Evolutionary conservation across 176 grass and related monocot genomes (phyloP).

Genomic region (Microstegium vimineum): DNA sequence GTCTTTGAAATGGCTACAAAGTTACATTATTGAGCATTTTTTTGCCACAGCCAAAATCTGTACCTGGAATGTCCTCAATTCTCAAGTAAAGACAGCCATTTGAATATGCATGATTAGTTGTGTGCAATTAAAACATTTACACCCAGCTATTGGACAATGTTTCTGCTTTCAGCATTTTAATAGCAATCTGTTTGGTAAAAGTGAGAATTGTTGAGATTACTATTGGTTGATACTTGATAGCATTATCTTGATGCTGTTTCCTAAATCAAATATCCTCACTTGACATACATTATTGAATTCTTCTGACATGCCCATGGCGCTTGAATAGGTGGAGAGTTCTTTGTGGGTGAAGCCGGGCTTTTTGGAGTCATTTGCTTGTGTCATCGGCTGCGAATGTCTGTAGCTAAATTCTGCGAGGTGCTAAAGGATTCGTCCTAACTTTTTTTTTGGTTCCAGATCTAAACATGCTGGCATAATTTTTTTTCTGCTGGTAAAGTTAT

Average conservation of each 20-base stretch:
- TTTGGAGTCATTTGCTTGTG: slow-evolving; percentile 80
- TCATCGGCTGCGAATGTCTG: slow-evolving; percentile 73
- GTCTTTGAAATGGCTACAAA: slow-evolving; percentile 25
- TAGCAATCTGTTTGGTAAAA: not conserved
- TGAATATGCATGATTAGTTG: not conserved
- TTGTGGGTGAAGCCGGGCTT: slow-evolving; percentile 55
- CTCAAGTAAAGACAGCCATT: not conserved
- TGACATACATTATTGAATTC: not conserved
- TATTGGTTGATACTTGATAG: slow-evolving; percentile 4
- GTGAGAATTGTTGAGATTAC: slow-evolving; percentile 7
- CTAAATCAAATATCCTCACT: not conserved
- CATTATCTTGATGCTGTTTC: slow-evolving; percentile 2
- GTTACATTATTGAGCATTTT: slow-evolving; percentile 26
- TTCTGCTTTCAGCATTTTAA: not conserved
- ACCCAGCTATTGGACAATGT: not conserved
- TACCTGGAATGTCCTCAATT: not conserved
- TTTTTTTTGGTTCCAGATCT: slow-evolving; percentile 5
- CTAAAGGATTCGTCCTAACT: slow-evolving; percentile 9
- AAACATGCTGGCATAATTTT: not conserved
- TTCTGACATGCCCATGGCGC: slow-evolving; percentile 22
- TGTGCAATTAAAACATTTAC: not conserved
- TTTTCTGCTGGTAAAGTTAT: slow-evolving; percentile 15
- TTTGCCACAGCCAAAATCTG: not conserved
- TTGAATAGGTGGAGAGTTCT: slow-evolving; percentile 78
- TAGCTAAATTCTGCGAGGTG: slow-evolving; percentile 94